These are phyloP conservation scores for Scutellaria baicalensis DNA, from an alignment of 257 asterid species.

Conservation along the genomic window DNA sequence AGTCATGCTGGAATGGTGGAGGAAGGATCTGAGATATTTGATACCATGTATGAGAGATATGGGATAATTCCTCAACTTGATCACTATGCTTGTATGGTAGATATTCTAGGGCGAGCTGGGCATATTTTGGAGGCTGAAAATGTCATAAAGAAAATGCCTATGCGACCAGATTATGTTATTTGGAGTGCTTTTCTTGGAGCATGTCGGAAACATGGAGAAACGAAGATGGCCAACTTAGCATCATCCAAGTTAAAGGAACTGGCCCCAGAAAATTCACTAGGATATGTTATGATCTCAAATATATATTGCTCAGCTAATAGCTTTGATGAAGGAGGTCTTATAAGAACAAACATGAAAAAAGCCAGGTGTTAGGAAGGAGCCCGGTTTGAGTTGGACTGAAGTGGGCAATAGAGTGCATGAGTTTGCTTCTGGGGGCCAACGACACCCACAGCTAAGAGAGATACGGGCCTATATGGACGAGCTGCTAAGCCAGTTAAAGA, in stretches of 20 bases:
- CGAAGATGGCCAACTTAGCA: constrained; percentile 44
- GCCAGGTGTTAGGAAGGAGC: constrained; percentile 59
- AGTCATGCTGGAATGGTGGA: constrained; percentile 73
- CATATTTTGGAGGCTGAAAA: constrained; percentile 47
- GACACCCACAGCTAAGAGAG: constrained; percentile 44
- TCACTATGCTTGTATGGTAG: constrained; percentile 78
- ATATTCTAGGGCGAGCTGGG: constrained; percentile 64
- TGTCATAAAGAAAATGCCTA: constrained; percentile 27
- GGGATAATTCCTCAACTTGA: constrained; percentile 71
- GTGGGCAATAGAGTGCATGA: constrained; percentile 51
- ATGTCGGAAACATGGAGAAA: constrained; percentile 70
- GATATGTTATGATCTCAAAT: constrained; percentile 62
- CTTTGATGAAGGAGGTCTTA: constrained; percentile 39
- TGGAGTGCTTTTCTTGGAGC: constrained; percentile 94
- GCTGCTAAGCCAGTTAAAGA: constrained; percentile 26
- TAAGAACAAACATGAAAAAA: constrained; percentile 47
- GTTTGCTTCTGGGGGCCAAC: constrained; percentile 65
- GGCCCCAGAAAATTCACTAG: constrained; percentile 65
- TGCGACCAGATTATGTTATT: constrained; percentile 65
- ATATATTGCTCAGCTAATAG: constrained; percentile 43
- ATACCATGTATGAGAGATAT: constrained; percentile 46
- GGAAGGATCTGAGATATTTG: constrained; percentile 52
- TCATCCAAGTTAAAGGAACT: constrained; percentile 53
- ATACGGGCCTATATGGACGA: constrained; percentile 39
- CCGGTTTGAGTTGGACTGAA: constrained; percentile 88